These are phyloP conservation scores for Heliamphora pulchella DNA, from an alignment of 179 eudicot species.

Conservation along the genomic window DNA sequence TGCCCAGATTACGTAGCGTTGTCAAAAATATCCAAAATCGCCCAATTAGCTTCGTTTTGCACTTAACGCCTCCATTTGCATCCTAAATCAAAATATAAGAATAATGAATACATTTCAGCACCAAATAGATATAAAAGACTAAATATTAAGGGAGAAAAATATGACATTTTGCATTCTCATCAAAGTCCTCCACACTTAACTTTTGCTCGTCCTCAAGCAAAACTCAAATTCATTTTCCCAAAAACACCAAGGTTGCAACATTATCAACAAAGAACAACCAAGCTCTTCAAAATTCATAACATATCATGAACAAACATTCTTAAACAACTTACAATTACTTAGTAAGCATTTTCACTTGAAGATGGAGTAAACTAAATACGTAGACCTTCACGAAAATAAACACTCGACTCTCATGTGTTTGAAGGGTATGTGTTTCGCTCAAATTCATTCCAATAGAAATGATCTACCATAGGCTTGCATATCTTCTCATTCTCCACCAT, in stretches of 20 bases:
- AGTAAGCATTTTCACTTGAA: conserved; percentile 13
- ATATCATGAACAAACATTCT: conserved; percentile 10
- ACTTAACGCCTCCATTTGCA: too few species aligned
- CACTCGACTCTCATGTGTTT: conserved; percentile 9
- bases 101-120: too few species aligned
- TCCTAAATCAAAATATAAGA: too few species aligned
- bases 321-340: conserved; percentile 8
- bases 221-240: conserved; percentile 10
- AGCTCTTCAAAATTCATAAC: conserved; percentile 7
- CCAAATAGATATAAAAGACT: too few species aligned
- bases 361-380: conserved; percentile 2
- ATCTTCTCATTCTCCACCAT: conserved; percentile 8
- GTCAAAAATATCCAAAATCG: background rate
- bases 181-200: background rate
- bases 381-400: background rate
- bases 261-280: conserved; percentile 7
- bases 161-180: too few species aligned
- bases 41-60: background rate
- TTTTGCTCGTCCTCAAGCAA: conserved; percentile 14
- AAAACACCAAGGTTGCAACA: background rate
- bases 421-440: conserved; percentile 4
- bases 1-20: too few species aligned
- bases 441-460: conserved; percentile 15
- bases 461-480: conserved; percentile 14
- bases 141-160: too few species aligned